Evolutionary conservation across 257 asterid genomes (phyloP), one percentile per base, ranked within the genome.

Genomic region (Jacaranda mimosifolia): DNA sequence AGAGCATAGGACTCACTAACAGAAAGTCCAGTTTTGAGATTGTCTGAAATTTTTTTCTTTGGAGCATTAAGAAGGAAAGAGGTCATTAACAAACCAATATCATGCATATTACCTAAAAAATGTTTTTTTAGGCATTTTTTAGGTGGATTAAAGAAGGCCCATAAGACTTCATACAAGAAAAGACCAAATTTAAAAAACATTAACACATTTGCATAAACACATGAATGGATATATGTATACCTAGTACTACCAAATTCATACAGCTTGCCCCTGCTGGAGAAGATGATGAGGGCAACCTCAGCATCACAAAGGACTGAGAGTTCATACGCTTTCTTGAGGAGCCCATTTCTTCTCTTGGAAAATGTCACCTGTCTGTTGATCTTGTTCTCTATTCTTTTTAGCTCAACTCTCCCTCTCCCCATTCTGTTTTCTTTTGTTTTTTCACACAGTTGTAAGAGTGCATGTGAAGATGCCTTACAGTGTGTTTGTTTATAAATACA

Each of bases 401-500:
- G 46, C 86, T 94, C 98, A 63, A 94, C 98, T 88, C 94, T 88
- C 36, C 98, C 97, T 87, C 98, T 90, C 63, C 98, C 98, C 97
- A 92, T 94, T 48, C 56, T 78, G 38, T 63, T 53, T 46, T 32
- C 65, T 6, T 12, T 9, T 35, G 35, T 6, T 42, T 46, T 13
- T 10, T 18, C 8, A 18, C 18, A 49, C 62, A 39, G 21, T 40
- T 40, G 46, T 14, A 53, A 35, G 74, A 3, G 68, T 56, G 71
- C 32, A 63, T 17, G 19, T 51, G 49, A 70, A 56, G 36, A 38
- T 51, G 48, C 55, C 46, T 82, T 39, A 53, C 45, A n/a, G 66
- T 19, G 46, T 51, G 10, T 68, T 65, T 58, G 35, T 35, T 7
- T n/a, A 48, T 55, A 64, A 19, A 49, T 62, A 49, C 26, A n/a